Conservation (phyloP, 345 rosid species). For the Eucalyptus sp. region DNA sequence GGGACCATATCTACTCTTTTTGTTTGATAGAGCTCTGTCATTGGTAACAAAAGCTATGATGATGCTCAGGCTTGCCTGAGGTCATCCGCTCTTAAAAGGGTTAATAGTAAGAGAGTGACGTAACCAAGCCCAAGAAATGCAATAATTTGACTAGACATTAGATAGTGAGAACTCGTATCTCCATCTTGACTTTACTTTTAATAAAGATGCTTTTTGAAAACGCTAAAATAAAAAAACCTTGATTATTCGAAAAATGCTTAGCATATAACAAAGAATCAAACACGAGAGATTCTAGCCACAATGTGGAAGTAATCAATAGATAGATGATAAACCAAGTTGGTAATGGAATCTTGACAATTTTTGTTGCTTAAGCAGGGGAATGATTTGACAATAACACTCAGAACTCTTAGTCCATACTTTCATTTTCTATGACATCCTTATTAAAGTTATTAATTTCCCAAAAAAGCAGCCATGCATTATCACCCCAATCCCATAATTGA, state of each 20-base stretch:
- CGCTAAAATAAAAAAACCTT: not conserved
- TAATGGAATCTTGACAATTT: no score
- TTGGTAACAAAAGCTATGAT: no score
- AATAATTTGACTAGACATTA: no score
- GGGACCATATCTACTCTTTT: no score
- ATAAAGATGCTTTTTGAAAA: no score
- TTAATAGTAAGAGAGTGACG: accelerated
- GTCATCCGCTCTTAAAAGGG: no score
- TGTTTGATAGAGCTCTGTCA: accelerated
- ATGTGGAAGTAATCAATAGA: not conserved
- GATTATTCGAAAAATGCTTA: not conserved
- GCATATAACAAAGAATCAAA: no score
- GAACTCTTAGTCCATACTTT: not conserved
- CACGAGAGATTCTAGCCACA: not conserved
- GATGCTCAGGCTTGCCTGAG: no score
- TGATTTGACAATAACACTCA: not conserved
- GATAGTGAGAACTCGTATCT: no score
- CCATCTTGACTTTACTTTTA: no score
- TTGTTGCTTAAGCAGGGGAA: not conserved
- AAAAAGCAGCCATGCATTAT: not conserved
- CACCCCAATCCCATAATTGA: not conserved
- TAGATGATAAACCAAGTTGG: not conserved
- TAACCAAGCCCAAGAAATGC: accelerated
- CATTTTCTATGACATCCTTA: not conserved
- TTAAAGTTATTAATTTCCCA: not conserved